These are phyloP conservation scores for Helotiales sp. DNA, from an alignment of 2,329 filamentous ascomycete species.

Conservation along the genomic window DNA sequence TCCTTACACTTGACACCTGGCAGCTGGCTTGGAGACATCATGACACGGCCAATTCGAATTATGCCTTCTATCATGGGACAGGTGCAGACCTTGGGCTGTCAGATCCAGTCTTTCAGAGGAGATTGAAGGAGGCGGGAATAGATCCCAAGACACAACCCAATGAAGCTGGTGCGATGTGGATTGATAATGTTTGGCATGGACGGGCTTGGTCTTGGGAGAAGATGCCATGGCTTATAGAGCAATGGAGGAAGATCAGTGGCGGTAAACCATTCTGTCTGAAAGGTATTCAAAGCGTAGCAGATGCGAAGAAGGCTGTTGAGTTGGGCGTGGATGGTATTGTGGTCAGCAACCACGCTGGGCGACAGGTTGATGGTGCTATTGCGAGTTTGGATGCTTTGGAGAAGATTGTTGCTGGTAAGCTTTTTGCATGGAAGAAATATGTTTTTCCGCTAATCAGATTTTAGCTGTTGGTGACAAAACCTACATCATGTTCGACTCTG, in stretches of 20 bases:
- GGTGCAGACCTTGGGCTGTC: constrained; percentile 58
- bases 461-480: constrained; percentile 22
- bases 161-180: constrained; percentile 60
- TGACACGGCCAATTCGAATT: constrained; percentile 56
- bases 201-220: constrained; percentile 64
- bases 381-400: constrained; percentile 60
- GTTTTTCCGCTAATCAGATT: background rate
- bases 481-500: constrained; percentile 50
- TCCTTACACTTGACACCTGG: constrained; percentile 65
- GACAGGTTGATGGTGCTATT: constrained; percentile 49
- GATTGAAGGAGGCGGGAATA: constrained; percentile 51
- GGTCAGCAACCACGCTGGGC: constrained; percentile 57
- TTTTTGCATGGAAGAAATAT: background rate
- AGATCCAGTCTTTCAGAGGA: constrained; percentile 59
- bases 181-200: constrained; percentile 64
- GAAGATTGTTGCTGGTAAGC: constrained; percentile 51
- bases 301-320: constrained; percentile 58
- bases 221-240: constrained; percentile 58
- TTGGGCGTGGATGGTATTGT: constrained; percentile 61
- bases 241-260: constrained; percentile 58
- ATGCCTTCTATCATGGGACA: constrained; percentile 61
- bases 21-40: constrained; percentile 62
- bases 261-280: constrained; percentile 62
- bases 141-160: constrained; percentile 52
- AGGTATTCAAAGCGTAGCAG: constrained; percentile 60